Base-by-base conservation (phyloP, 495 filamentous ascomycete genomes). In the Neurospora sublineolata region DNA sequence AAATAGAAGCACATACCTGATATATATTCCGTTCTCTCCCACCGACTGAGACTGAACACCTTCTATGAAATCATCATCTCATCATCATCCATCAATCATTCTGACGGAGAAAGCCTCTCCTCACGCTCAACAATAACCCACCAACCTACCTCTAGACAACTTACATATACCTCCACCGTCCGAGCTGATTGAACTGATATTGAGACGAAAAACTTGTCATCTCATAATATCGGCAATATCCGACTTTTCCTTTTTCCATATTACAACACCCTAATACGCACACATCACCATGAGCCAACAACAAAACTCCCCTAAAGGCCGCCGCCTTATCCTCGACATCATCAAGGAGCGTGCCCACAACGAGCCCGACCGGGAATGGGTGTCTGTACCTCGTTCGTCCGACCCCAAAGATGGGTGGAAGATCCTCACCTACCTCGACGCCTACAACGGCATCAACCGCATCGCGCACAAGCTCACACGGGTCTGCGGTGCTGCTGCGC, bases 391-490 rank as follows among this genome's bases (percentile, higher is more conserved):
- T 16, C 75, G 77, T 3, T 82, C 81, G 0, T 74, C 78, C 5
- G 72, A 86, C 44, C 77, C 83, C 3, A 76, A 78, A n/a, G 81
- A 88, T 67, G 87, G 87, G 6, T 89, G 86, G 80, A 80, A 77
- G 33, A n/a, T 76, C 4, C 73, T 91, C 46, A 85, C 81, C 12
- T 86, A 85, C 72, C 72, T 74, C 20, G 75, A 83, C 6, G 80
- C 87, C 18, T 83, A 85, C 39, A 82, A 83, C 70, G 86, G 86
- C 23, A 76, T 89, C 67, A 86, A 90, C 73, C 79, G 77, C 7
- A 75, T 81, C 23, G 84, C 86, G 12, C 84, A 82, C 72, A 84
- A 83, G 81, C 77, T 89, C 42, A 73, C 83, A 30, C 58, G 76
- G 8, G 75, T 73, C 0, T 76, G 86, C 16, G 86, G 87, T 12